phyloP scores from a whole-genome alignment of 192 early-diverging fungal genomes.

The Bifiguratus adelaidae region DNA sequence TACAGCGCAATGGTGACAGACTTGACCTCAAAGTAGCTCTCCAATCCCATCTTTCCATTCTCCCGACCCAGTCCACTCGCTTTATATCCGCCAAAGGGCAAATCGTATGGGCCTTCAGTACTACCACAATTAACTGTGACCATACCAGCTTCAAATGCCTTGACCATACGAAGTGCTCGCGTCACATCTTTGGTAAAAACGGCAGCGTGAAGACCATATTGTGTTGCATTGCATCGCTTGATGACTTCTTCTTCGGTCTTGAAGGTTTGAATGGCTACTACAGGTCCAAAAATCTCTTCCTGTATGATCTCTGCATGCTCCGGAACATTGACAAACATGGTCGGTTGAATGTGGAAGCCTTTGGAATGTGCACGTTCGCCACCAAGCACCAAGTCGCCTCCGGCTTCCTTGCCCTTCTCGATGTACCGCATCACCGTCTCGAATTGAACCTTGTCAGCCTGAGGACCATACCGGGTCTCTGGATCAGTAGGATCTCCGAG shows the following conservation, averaged over 20 bases:
- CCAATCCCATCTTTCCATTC: slow-evolving; percentile 3
- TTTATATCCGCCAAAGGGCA: slow-evolving; percentile 71
- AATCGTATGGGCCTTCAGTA: slow-evolving; percentile 47
- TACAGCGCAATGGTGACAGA: too few relatives aligned
- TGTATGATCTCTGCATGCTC: slow-evolving; percentile 32
- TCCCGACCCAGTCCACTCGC: slow-evolving; percentile 30
- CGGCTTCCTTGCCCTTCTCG: slow-evolving; percentile 6
- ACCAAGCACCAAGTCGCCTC: slow-evolving; percentile 1
- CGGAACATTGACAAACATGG: slow-evolving; percentile 47
- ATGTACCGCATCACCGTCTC: slow-evolving; percentile 29
- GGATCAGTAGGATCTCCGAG: slow-evolving; percentile 30
- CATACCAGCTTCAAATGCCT: slow-evolving; percentile 49
- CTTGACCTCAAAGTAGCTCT: slow-evolving; percentile 7
- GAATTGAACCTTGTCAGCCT: slow-evolving; percentile 43
- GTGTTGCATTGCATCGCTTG: slow-evolving; percentile 46
- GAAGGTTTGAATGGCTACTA: slow-evolving; percentile 59
- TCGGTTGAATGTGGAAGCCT: slow-evolving; percentile 65
- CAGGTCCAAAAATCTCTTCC: slow-evolving; percentile 79
- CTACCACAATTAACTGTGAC: slow-evolving; percentile 74
- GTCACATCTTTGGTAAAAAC: slow-evolving; percentile 58
- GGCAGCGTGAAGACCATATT: slow-evolving; percentile 56
- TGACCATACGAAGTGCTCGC: slow-evolving; percentile 42
- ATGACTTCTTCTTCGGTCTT: slow-evolving; percentile 65
- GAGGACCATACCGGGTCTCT: slow-evolving; percentile 28
- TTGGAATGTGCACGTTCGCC: slow-evolving; percentile 24